Evolutionary conservation across 78 protist genomes (phyloP).

Genomic region (Mantamonas sphyraenae): DNA sequence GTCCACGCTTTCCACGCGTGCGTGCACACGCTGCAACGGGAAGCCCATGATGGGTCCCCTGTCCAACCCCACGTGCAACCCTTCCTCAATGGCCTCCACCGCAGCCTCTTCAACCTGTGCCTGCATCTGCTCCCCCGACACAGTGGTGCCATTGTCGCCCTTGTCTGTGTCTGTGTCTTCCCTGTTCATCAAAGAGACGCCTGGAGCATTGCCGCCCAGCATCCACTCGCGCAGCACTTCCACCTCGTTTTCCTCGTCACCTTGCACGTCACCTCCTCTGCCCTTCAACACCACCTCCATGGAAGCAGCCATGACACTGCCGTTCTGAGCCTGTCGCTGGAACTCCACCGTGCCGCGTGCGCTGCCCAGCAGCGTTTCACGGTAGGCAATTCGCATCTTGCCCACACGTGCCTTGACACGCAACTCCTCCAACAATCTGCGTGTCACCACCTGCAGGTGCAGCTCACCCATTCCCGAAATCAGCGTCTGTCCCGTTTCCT

Average conservation of each 20-base stretch:
- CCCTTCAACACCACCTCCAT: background rate
- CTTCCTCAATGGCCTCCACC: too few relatives aligned
- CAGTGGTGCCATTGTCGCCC: too few relatives aligned
- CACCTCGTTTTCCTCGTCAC: background rate
- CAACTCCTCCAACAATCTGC: conserved; percentile 47
- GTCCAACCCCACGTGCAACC: background rate
- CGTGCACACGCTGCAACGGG: background rate
- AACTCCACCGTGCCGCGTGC: background rate
- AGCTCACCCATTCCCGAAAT: conserved; percentile 82
- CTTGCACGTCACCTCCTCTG: background rate
- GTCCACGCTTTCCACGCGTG: background rate
- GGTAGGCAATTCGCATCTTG: conserved; percentile 31
- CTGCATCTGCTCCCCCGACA: too few relatives aligned
- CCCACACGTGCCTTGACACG: conserved; percentile 31
- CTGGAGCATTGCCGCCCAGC: background rate
- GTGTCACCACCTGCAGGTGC: conserved; percentile 60
- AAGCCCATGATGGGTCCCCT: background rate
- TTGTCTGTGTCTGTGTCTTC: too few relatives aligned
- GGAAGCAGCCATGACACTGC: conserved; percentile 9
- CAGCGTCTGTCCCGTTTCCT: conserved; percentile 41
- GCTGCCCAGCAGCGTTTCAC: background rate
- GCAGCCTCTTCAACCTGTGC: too few relatives aligned
- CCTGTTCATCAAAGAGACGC: background rate
- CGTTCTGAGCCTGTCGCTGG: background rate
- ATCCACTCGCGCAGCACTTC: background rate